These are phyloP conservation scores for Trametes sanguinea DNA, from an alignment of 768 basidiomycete species.

Conservation along the genomic window DNA sequence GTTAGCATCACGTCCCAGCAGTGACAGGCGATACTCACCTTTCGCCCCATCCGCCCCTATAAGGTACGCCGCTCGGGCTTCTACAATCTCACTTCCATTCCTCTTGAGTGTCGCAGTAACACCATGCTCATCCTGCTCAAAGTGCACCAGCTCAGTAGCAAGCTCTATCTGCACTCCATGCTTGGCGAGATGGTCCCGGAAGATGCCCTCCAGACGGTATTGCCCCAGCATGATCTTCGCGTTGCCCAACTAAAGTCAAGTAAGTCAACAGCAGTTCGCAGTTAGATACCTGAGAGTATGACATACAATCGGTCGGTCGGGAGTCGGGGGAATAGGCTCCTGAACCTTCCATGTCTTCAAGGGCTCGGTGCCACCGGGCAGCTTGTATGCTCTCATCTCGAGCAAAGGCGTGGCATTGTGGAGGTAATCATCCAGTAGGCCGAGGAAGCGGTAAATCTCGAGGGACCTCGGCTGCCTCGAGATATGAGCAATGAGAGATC, in stretches of 20 bases:
- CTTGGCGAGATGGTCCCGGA: slow-evolving; percentile 33
- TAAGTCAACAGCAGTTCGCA: not conserved
- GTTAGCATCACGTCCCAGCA: not conserved
- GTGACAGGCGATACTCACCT: slow-evolving; percentile 18
- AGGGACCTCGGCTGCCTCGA: slow-evolving; percentile 23
- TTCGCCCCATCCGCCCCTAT: slow-evolving; percentile 46
- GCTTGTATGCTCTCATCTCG: slow-evolving; percentile 21
- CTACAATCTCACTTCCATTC: slow-evolving; percentile 25
- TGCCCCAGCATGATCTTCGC: slow-evolving; percentile 17
- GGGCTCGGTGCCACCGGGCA: slow-evolving; percentile 21
- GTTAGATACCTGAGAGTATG: too few relatives aligned
- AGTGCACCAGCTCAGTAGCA: slow-evolving; percentile 35
- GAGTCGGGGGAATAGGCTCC: slow-evolving; percentile 4
- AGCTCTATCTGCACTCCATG: slow-evolving; percentile 37
- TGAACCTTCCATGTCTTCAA: slow-evolving; percentile 11
- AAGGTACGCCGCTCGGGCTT: slow-evolving; percentile 34
- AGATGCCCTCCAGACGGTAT: slow-evolving; percentile 32
- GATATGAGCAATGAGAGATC: not conserved
- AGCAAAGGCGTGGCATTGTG: not conserved
- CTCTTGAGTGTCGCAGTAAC: slow-evolving; percentile 35
- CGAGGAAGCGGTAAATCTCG: slow-evolving; percentile 26
- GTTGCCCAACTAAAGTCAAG: not conserved
- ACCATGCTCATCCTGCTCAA: slow-evolving; percentile 37
- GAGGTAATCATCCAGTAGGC: slow-evolving; percentile 21
- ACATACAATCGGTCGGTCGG: slow-evolving; percentile 23